Conservation (phyloP, 805 yeast species). For the Kurtzmaniella fragi region DNA sequence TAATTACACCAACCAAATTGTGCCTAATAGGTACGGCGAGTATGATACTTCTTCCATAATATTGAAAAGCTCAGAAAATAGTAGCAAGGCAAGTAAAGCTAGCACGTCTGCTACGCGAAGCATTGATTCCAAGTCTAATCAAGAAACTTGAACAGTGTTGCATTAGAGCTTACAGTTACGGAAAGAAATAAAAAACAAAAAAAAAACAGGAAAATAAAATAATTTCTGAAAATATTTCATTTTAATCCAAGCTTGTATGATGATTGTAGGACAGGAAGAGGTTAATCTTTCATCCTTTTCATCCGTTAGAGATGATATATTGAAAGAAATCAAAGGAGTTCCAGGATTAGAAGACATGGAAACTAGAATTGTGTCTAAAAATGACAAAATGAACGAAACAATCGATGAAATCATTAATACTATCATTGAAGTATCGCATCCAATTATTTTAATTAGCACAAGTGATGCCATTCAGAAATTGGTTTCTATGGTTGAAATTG, state of each 20-base stretch:
- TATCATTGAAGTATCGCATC: conserved; percentile 1
- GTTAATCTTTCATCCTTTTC: no score
- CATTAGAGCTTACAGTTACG: no score
- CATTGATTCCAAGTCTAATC: no score
- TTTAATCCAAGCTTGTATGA: no score
- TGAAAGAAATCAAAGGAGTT: no score
- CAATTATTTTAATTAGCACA: conserved; percentile 8
- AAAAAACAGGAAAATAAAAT: no score
- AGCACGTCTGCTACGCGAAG: background rate
- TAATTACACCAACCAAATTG: conserved; percentile 9
- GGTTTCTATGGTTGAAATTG: conserved; percentile 13
- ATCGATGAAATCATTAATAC: conserved; percentile 7
- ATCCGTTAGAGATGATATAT: no score
- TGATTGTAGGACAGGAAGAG: no score
- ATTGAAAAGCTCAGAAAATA: conserved; percentile 12
- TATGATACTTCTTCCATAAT: conserved; percentile 17
- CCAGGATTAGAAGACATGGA: no score
- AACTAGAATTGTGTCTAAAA: conserved; percentile 9
- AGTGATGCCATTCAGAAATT: conserved; percentile 11
- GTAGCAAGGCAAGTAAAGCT: conserved; percentile 4
- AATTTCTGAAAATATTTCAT: no score
- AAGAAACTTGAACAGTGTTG: no score
- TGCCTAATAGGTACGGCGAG: conserved; percentile 17
- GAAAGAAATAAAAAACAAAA: no score
- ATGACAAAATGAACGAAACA: conserved; percentile 15